Evolutionary conservation across 768 basidiomycete species (phyloP).

Genomic region (Calocera viscosa): DNA sequence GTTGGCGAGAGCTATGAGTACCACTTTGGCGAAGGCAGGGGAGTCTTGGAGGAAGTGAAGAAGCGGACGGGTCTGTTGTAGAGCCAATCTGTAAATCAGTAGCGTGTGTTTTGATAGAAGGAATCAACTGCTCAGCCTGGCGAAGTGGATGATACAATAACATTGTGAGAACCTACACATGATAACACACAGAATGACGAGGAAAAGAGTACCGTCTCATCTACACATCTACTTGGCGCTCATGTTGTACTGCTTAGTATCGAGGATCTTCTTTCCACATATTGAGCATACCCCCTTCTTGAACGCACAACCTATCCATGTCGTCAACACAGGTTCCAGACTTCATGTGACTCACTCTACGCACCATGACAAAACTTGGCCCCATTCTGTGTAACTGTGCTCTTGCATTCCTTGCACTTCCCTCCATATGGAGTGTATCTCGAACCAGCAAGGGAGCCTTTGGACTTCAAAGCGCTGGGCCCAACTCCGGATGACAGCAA

Average conservation of each 20-base stretch:
- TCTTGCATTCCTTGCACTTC: slow-evolving; percentile 82
- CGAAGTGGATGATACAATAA: not conserved
- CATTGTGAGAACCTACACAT: not conserved
- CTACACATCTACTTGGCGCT: not conserved
- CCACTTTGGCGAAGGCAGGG: slow-evolving; percentile 42
- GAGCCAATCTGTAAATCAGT: not conserved
- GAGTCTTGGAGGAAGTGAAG: not conserved
- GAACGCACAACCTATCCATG: slow-evolving; percentile 60
- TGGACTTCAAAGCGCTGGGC: not conserved
- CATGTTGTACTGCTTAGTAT: slow-evolving; percentile 6
- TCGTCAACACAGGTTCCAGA: slow-evolving; percentile 8
- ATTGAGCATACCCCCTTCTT: slow-evolving; percentile 78
- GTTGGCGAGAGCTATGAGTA: slow-evolving; percentile 58
- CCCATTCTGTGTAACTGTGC: slow-evolving; percentile 68
- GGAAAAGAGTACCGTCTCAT: not conserved
- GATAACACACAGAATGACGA: not conserved
- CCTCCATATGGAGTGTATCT: slow-evolving; percentile 77
- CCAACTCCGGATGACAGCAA: slow-evolving; percentile 31
- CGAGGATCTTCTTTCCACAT: slow-evolving; percentile 47
- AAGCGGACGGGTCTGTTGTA: not conserved
- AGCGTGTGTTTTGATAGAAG: not conserved
- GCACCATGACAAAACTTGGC: slow-evolving; percentile 82
- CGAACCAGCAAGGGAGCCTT: not conserved
- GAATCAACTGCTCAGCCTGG: no score
- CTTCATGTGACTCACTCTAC: slow-evolving; percentile 5